Base-by-base conservation (phyloP, 2,329 filamentous ascomycete genomes). In the Myrmaecium sp. region DNA sequence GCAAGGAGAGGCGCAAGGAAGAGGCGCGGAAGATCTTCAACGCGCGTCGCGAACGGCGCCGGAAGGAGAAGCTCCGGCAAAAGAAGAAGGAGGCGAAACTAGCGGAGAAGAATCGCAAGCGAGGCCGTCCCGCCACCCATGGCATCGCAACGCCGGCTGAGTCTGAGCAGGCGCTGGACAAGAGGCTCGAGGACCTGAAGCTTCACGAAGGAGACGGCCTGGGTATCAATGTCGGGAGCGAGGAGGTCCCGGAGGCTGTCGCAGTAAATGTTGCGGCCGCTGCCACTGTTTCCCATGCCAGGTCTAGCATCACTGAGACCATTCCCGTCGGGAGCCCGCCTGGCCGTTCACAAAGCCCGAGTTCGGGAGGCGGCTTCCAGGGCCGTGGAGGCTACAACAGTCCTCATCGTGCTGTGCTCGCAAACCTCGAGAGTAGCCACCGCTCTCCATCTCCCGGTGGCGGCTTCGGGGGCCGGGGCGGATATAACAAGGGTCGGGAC, bases 31-130 rank as follows among this genome's bases (percentile, higher is more conserved):
- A 44, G 32, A 36, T 44, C 15, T 41, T 40, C 28, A 39, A 40
- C 23, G 34, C 28, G 11, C 49, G 40, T 2, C 41, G 49, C 21
- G 48, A 52, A 21, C 43, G 44, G 23, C 43, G 40, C 35, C 55
- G 46, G 34, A 52, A 47, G 35, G 36, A 38, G 8, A 51, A 48
- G 29, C 37, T 55, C 11, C 46, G 46, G 3, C 41, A 53, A 10
- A 40, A 54, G 29, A 54, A 50, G 34, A 53, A 49, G 25, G 42
- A 44, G 5, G 42, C 40, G 5, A 52, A 46, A 30, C 33, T 25
- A 14, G 23, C 27, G 12, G 20, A 17, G 9, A 35, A 32, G 15
- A 23, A 30, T 8, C 20, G n/a, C n/a, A 34, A 33, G 17, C 23
- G 25, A 8, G 25, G 19, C 3, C 20, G 11, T 9, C 12, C 17